Evolutionary conservation across 1,284 basidiomycete genomes (phyloP), one percentile per base, ranked within the genome.

Genomic region (Leccinum griseonigrum): DNA sequence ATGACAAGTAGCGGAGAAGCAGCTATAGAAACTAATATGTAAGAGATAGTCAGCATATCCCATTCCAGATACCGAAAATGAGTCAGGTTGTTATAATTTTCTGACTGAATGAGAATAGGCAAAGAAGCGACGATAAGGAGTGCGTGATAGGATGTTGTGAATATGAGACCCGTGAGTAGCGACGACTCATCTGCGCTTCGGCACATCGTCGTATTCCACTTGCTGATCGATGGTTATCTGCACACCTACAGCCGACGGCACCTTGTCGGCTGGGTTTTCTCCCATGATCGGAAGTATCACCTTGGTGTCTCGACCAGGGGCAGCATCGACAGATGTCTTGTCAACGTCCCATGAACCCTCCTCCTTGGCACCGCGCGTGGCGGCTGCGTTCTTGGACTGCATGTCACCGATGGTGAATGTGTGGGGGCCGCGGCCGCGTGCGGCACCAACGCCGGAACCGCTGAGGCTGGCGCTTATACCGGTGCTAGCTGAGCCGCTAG

Each of bases 371-470:
- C 56, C 61, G 55, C 66, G 74, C 7, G 65, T 67, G 46, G 64
- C 67, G 3, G 69, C 73, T 58, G 81, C 78, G 14, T 78, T 76
- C 76, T 88, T 89, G 68, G 76, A 57, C 43, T 74, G 75, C 68
- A 88, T 85, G 55, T 85, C 82, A 61, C 83, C 84, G 61, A 91
- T 83, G n/a, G 85, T 88, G 65, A 84, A 89, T 2, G 85, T 86
- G 68, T 83, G 78, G 14, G 74, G 76, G 16, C 73, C 75, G n/a
- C 77, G 76, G 58, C 69, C 76, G 71, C 55, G 78, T 63, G 56
- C 61, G 13, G 66, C 62, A 8, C 62, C 62, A 26, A 40, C 16
- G 3, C 78, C 79, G 28, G 80, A 79, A 36, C 58, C 66, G 60
- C 66, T 70, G 56, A 69, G 68, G 60, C 62, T 76, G 64, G 69